Base-by-base conservation (phyloP, 73 alveolate species). In the Paramecium octaurelia region DNA sequence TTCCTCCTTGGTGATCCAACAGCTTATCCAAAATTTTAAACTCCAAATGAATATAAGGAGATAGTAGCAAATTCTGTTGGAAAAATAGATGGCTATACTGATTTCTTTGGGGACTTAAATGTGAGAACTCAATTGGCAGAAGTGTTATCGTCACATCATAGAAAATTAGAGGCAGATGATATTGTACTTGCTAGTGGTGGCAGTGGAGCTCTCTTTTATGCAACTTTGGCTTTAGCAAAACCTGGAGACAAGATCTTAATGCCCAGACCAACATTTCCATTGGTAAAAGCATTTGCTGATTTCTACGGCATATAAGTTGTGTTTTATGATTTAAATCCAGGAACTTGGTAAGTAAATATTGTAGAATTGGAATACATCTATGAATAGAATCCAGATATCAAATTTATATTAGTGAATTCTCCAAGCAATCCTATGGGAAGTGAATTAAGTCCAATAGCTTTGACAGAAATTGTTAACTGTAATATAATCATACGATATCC, bases 21-120 rank as follows among this genome's bases (percentile, higher is more conserved):
- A n/a, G 80, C 77, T 24, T 89, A 70, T 68, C 71, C 75, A 11
- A 83, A 89, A 44, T 89, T 89, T 38, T 44, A 89, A 36, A 89
- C 94, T 35, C 86, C 86, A 31, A 76, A 77, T 12, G 77, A 89
- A 24, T 70, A 70, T 43, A 48, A 59, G 4, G 69, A 46, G 27
- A 89, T 24, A n/a, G 86, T 57, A 42, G 80, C 80, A 20, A 48
- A 89, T 9, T 88, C 92, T 8, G 94, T 89, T 10, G 94, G 94
- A 29, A 89, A 89, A 50, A 89, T 89, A 40, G 94, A 89, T 89
- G 94, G 94, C 1, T 89, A 89, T 34, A 89, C 94, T 14, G 94
- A 69, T 9, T 89, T 89, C 31, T 44, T 43, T 23, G 94, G 94
- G 24, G 91, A 80, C 14, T 2, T 44, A 0, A 80, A 80, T 2